A percentile compares a stretch with the other conserved stretches of the same genome.
Conservation (phyloP, 2,329 filamentous ascomycete genomes). For the Colletotrichum kahawae region DNA sequence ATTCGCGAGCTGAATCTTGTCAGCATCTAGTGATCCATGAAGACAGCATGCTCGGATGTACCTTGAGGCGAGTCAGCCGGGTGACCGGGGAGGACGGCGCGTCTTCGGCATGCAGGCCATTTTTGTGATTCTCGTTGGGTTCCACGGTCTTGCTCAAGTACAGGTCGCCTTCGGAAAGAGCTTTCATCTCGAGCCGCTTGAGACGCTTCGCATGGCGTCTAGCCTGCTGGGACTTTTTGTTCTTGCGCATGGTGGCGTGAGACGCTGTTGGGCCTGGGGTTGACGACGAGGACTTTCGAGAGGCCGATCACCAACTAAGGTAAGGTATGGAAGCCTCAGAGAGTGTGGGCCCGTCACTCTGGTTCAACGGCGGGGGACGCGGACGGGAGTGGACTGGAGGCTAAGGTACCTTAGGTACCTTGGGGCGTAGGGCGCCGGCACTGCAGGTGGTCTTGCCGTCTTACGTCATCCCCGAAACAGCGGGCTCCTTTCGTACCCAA, state of each 20-base stretch:
- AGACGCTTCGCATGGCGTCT: neutral
- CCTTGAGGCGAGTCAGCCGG: neutral
- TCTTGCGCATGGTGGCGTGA: fast-evolving
- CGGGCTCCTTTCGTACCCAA: no score
- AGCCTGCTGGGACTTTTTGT: fast-evolving
- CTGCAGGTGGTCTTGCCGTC: neutral
- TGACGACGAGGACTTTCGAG: no score
- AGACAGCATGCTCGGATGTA: no score
- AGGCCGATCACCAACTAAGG: no score
- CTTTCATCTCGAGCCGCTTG: neutral
- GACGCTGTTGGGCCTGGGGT: neutral
- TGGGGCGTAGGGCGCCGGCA: neutral
- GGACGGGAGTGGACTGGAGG: no score
- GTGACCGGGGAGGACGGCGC: neutral
- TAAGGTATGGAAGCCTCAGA: no score
- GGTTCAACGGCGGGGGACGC: no score
- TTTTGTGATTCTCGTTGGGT: fast-evolving
- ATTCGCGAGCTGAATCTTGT: neutral
- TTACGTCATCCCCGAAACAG: no score
- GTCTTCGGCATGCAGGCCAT: fast-evolving
- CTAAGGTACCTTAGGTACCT: neutral
- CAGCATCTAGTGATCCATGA: neutral
- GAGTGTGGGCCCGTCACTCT: no score
- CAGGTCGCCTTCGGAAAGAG: neutral
- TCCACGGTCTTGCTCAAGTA: neutral